Conservation (phyloP, 2,329 filamentous ascomycete genomes). For the Penicillium sp. region DNA sequence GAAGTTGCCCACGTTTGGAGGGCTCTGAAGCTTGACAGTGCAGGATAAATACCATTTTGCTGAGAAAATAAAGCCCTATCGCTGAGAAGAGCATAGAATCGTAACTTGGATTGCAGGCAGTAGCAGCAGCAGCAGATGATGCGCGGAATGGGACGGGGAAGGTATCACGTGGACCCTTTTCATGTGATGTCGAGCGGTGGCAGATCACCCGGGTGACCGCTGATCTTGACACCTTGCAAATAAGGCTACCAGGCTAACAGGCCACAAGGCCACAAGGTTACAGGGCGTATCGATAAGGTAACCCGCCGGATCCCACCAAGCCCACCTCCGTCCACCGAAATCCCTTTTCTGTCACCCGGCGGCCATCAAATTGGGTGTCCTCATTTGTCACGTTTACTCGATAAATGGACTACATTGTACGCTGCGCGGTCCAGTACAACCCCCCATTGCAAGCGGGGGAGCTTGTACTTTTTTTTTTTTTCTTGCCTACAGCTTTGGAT, state of each 20-base stretch:
- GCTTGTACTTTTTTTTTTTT: constrained; percentile 7
- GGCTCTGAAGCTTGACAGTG: background rate
- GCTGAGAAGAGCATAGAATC: constrained; percentile 5
- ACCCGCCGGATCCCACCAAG: background rate
- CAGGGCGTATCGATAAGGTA: constrained; percentile 17
- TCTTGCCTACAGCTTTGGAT: constrained; percentile 1
- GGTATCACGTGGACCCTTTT: constrained; percentile 12
- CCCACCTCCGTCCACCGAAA: constrained; percentile 19
- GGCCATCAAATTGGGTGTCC: constrained; percentile 20
- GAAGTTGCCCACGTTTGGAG: background rate
- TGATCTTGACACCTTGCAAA: background rate
- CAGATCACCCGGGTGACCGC: background rate
- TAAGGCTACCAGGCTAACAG: background rate
- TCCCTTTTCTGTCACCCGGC: constrained; percentile 14
- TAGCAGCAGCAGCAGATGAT: constrained; percentile 5
- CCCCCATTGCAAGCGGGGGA: constrained; percentile 5
- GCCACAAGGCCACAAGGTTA: background rate
- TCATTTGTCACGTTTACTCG: constrained; percentile 26
- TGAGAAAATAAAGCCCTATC: background rate
- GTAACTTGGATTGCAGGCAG: background rate
- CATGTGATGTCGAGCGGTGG: constrained; percentile 16
- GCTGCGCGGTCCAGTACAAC: constrained; percentile 23
- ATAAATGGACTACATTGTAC: constrained; percentile 26
- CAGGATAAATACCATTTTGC: constrained; percentile 19
- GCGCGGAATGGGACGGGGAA: constrained; percentile 9